Conservation (phyloP, 2,329 filamentous ascomycete species). For the Penicillium sp. region DNA sequence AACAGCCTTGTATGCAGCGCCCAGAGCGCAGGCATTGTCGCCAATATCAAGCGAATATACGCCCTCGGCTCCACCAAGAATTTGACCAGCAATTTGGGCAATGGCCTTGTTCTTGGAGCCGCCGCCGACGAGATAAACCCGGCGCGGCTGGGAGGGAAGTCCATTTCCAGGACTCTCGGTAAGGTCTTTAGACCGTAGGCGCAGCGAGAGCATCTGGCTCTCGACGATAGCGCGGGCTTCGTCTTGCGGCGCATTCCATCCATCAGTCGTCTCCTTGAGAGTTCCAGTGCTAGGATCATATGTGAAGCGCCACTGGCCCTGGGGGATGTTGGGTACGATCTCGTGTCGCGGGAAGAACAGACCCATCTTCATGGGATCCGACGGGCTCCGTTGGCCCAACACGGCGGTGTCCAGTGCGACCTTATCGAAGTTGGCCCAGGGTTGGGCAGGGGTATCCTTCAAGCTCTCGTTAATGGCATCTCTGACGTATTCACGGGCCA, state of each 20-base stretch:
- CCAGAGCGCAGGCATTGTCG: conserved; percentile 89
- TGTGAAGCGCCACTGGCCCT: conserved; percentile 82
- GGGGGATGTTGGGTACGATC: conserved; percentile 85
- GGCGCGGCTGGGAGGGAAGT: conserved; percentile 76
- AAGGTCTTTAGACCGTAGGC: conserved; percentile 75
- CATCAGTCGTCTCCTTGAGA: conserved; percentile 51
- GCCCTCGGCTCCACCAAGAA: conserved; percentile 82
- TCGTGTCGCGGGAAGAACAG: conserved; percentile 95
- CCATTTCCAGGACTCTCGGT: conserved; percentile 55
- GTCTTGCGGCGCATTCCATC: conserved; percentile 57
- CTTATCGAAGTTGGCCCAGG: conserved; percentile 79
- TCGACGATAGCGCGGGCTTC: conserved; percentile 87
- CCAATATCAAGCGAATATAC: conserved; percentile 93
- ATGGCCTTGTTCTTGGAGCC: conserved; percentile 88
- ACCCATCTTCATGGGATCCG: conserved; percentile 71
- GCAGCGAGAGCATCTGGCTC: conserved; percentile 88
- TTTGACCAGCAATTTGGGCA: conserved; percentile 75
- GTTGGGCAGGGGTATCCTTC: conserved; percentile 46
- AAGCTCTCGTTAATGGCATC: conserved; percentile 64
- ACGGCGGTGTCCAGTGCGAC: conserved; percentile 64
- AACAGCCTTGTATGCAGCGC: conserved; percentile 91
- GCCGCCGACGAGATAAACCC: conserved; percentile 92
- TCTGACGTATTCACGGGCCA: conserved; percentile 85
- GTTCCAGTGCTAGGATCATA: conserved; percentile 50
- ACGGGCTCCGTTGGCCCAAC: conserved; percentile 57